phyloP scores from a whole-genome alignment of 2,329 filamentous ascomycete species.

The Chalara sp. region DNA sequence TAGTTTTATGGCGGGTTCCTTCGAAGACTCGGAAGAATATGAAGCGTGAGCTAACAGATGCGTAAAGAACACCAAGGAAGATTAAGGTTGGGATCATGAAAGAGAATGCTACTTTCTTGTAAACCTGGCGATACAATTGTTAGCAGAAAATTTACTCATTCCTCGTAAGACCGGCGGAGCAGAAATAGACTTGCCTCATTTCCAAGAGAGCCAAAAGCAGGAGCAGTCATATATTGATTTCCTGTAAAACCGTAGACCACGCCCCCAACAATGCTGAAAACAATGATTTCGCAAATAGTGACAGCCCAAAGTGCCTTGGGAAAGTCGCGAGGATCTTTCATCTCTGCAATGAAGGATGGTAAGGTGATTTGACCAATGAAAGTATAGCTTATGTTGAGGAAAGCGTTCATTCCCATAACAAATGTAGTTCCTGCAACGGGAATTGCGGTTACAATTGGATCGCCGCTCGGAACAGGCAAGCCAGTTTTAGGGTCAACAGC shows the following conservation, averaged over 20 bases:
- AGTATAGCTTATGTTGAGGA: conserved; percentile 92
- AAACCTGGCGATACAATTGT: conserved; percentile 32
- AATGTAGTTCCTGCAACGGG: conserved; percentile 68
- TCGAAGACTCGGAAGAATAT: conserved; percentile 87
- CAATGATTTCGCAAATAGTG: conserved; percentile 78
- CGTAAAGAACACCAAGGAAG: conserved; percentile 86
- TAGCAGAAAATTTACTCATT: no score
- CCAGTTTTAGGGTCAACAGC: conserved; percentile 25
- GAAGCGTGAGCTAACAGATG: conserved; percentile 83
- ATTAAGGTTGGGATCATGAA: conserved; percentile 96
- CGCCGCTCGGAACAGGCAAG: conserved; percentile 37
- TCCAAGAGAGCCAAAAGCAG: conserved; percentile 78
- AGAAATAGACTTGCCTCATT: conserved; percentile 34
- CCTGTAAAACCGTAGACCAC: conserved; percentile 85
- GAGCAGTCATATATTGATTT: conserved; percentile 80
- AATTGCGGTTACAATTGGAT: conserved; percentile 61
- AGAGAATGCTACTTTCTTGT: conserved; percentile 83
- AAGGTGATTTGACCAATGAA: conserved; percentile 95
- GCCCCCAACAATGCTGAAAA: conserved; percentile 76
- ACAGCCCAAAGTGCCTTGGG: conserved; percentile 89
- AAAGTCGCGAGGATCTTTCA: conserved; percentile 76
- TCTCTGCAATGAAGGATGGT: conserved; percentile 92
- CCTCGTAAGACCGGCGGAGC: no score
- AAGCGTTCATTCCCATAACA: conserved; percentile 76
- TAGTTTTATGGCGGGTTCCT: conserved; percentile 69